Evolutionary conservation across 129 eudicot genomes (phyloP).

Genomic region (Ambrosia artemisiifolia): DNA sequence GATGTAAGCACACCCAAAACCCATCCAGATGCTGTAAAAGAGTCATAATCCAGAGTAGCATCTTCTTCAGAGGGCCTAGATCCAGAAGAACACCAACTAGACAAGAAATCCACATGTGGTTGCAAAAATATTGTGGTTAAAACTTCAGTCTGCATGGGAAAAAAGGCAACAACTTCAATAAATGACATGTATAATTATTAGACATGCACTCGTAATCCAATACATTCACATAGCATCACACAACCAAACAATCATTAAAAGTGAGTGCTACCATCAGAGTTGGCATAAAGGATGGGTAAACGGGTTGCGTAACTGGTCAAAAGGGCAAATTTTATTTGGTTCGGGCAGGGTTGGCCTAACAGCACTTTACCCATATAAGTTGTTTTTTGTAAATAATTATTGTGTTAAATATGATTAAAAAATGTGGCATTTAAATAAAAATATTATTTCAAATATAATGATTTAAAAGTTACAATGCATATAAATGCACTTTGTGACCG

Average conservation of each 20-base stretch:
- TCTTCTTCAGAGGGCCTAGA: constrained; percentile 73
- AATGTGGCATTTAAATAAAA: neutral
- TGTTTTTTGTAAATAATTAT: neutral
- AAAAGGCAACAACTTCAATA: constrained; percentile 4
- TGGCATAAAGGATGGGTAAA: neutral
- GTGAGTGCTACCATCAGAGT: neutral
- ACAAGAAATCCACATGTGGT: constrained; percentile 65
- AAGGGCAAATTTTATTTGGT: neutral
- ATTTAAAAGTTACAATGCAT: neutral
- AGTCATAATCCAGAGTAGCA: constrained; percentile 73
- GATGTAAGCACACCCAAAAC: constrained; percentile 48
- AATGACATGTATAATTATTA: neutral
- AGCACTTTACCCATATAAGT: neutral
- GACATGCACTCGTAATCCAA: neutral
- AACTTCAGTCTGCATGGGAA: constrained; percentile 61
- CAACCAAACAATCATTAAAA: neutral
- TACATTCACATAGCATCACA: neutral
- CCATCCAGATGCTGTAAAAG: constrained; percentile 61
- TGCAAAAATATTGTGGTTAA: constrained; percentile 57
- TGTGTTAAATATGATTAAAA: neutral
- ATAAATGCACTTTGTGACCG: neutral
- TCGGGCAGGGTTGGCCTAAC: neutral
- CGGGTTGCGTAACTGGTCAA: neutral
- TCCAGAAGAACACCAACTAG: constrained; percentile 94
- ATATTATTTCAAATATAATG: neutral